Base-by-base conservation (phyloP, 1,139 yeast genomes). In the Pichia sp. region DNA sequence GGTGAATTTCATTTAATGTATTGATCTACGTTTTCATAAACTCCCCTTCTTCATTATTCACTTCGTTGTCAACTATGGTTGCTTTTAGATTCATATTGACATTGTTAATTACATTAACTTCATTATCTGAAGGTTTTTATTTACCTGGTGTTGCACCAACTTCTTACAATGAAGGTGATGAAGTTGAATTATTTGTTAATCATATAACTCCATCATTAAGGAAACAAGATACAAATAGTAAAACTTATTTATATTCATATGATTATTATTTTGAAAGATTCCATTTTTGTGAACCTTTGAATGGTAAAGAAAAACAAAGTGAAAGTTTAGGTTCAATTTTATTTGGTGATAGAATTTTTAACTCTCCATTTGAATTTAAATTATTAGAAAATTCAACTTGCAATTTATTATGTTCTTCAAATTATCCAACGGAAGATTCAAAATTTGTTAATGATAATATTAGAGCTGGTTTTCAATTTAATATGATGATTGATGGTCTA, bases 91-190 rank as follows among this genome's bases (percentile, higher is more conserved):
- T 27, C 41, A 29, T 49, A 30, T 33, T 18, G 18, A 27, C 47
- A 22, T 42, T 43, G 10, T 31, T 53, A 34, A 11, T 46, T 4
- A 16, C 18, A 43, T 33, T 43, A 9, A 30, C 45, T 6, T n/a
- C 46, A 2, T 22, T 36, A n/a, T 42, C 48, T 19, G 60, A 66
- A 49, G 95, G 84, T 3, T 91, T 91, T 70, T 91, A 91, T 67
- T 74, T 93, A 56, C 98, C 98, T 0, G 98, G 98, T 14, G 95
- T 90, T 33, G 95, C 97, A 0, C 98, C 99, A 22, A 87, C 95
- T 1, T 85, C 91, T 53, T 93, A 91, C 66, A 75, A 78, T 48
- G 73, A 78, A 56, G 90, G 84, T 49, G 95, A 90, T 51, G 61
- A 63, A 3, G 83, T 93, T 49, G 91, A 95, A 7, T 72, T 93